Conservation (phyloP, 352 stramenopile species). For the Thraustotheca clavata region DNA sequence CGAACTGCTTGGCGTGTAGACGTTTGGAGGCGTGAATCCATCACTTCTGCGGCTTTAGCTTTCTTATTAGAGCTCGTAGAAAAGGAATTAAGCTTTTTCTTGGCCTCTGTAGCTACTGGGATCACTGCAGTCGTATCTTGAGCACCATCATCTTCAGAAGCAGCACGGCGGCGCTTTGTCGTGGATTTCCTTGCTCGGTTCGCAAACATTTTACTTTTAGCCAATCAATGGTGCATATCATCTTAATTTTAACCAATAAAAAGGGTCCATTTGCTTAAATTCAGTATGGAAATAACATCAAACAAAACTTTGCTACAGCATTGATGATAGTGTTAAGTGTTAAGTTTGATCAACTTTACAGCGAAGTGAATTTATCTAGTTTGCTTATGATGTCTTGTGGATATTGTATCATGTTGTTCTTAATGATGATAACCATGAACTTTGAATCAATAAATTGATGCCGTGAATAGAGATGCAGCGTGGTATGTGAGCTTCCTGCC, state of each 20-base stretch:
- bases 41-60: slow-evolving; percentile 41
- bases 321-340: too few relatives aligned
- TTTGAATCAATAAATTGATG: too few relatives aligned
- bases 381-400: too few relatives aligned
- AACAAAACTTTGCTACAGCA: too few relatives aligned
- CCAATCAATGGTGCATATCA: background rate
- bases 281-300: too few relatives aligned
- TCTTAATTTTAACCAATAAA: background rate
- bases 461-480: too few relatives aligned
- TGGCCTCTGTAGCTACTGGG: background rate
- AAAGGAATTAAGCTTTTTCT: slow-evolving; percentile 21
- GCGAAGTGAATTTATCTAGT: too few relatives aligned
- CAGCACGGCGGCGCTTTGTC: slow-evolving; percentile 10
- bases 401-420: too few relatives aligned
- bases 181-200: slow-evolving; percentile 1
- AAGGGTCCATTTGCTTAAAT: too few relatives aligned
- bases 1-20: slow-evolving; percentile 69
- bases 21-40: slow-evolving; percentile 48
- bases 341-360: too few relatives aligned
- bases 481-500: too few relatives aligned
- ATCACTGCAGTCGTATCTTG: background rate
- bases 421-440: too few relatives aligned
- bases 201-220: slow-evolving; percentile 10
- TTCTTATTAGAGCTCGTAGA: slow-evolving; percentile 46
- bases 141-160: background rate